Percentiles rank a stretch among this genome's conserved stretches.
Evolutionary conservation across 2,329 filamentous ascomycete species (phyloP).

Genomic region (Lachnellula hyalina): DNA sequence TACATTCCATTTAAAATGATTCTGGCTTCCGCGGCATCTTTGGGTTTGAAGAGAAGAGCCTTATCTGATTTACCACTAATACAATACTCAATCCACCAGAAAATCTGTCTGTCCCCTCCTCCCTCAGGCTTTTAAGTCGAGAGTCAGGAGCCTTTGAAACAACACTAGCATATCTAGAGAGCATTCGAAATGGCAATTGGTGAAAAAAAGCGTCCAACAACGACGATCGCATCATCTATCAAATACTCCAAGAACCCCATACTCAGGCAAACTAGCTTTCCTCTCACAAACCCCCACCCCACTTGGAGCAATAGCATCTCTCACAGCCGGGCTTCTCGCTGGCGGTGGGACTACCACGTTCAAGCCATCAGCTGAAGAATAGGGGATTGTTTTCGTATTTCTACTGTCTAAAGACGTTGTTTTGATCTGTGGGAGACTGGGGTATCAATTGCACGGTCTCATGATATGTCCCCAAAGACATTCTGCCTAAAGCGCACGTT

Average conservation of each 20-base stretch:
- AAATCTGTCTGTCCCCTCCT: neutral
- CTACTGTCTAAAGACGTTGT: too few relatives aligned
- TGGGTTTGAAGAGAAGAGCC: too few relatives aligned
- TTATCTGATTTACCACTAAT: neutral
- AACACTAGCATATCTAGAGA: constrained; percentile 7
- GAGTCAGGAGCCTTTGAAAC: neutral
- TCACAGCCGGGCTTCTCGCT: too few relatives aligned
- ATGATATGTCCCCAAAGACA: neutral
- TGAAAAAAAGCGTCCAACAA: constrained; percentile 48
- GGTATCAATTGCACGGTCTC: neutral
- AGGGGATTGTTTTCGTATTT: too few relatives aligned
- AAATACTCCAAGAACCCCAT: constrained; percentile 27
- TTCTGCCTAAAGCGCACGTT: neutral
- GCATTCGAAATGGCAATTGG: constrained; percentile 36
- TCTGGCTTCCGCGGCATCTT: too few relatives aligned
- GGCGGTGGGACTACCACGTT: too few relatives aligned
- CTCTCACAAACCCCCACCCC: too few relatives aligned
- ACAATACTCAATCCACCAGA: neutral
- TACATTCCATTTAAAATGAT: too few relatives aligned
- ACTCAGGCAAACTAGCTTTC: neutral
- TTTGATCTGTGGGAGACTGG: too few relatives aligned
- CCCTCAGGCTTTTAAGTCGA: neutral
- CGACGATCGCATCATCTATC: constrained; percentile 44
- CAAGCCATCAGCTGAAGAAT: too few relatives aligned
- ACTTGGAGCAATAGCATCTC: too few relatives aligned